Evolutionary conservation across 768 basidiomycete genomes (phyloP).

Genomic region (Lentinula aciculospora): DNA sequence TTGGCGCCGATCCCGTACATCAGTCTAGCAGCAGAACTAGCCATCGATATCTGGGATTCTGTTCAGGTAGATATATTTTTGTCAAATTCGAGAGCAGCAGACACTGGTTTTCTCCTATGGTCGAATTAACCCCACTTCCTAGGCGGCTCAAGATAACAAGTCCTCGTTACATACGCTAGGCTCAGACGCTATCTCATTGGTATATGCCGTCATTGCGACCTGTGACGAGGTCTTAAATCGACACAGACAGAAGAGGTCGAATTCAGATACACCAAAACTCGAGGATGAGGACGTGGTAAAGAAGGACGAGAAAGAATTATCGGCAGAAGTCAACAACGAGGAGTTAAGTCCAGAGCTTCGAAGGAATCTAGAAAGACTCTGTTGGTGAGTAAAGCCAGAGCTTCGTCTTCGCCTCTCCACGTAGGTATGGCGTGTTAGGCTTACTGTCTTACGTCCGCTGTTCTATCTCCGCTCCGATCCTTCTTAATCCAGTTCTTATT

Average conservation of each 20-base stretch:
- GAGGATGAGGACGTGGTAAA: not conserved
- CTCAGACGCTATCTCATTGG: not conserved
- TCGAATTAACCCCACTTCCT: too few species aligned
- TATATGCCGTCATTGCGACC: not conserved
- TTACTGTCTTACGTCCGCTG: too few species aligned
- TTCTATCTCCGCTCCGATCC: too few species aligned
- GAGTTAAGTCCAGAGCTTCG: not conserved
- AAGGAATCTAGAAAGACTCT: not conserved
- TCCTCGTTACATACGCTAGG: not conserved
- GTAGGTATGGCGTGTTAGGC: too few species aligned
- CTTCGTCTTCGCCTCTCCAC: not conserved
- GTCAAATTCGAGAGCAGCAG: not conserved
- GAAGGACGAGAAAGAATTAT: not conserved
- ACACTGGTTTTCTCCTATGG: too few species aligned
- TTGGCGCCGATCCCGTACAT: conserved; percentile 1
- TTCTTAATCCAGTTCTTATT: not conserved
- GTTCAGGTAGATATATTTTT: not conserved
- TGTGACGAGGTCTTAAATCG: not conserved
- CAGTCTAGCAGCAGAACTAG: not conserved
- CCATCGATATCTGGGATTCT: not conserved
- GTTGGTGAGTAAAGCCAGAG: not conserved
- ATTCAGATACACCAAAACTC: not conserved
- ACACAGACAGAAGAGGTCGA: not conserved
- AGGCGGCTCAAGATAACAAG: not conserved
- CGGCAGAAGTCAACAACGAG: not conserved